Base-by-base conservation (phyloP, 140 eudicot genomes). In the Anethum foeniculum region DNA sequence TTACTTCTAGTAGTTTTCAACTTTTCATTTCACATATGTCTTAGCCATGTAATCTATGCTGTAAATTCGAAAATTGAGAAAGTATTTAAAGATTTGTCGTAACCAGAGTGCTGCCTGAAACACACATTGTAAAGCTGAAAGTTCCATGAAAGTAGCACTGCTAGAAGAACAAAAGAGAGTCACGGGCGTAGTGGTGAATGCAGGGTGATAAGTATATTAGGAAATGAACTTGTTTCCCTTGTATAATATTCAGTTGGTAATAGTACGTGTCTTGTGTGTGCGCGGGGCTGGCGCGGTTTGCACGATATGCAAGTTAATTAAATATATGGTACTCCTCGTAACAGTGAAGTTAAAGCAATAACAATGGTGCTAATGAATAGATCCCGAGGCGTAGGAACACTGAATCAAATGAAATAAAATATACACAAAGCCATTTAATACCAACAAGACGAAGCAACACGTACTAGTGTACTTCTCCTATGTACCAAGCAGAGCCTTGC, bases 331-430 rank as follows among this genome's bases (percentile, higher is more conserved):
- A 60, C 4, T 60, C 34, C 16, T 60, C 3, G 16, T 11, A 60
- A 60, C 2, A 67, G 76, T 71, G 9, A 71, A 71, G 48, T 34
- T 38, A 9, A 71, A 71, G 48, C 76, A 71, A 71, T 38, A 5
- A 32, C 6, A 18, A n/a, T 58, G 15, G 67, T 58, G 32, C 15
- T n/a, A n/a, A 36, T 16, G 39, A 16, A 71, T 38, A 39, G 28
- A 34, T 71, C 76, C 48, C 76, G 76, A 71, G 47, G 7, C 27
- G 76, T 36, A 34, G 76, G 76, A 71, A 38, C 76, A 71, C 30
- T 71, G 76, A 71, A 71, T 38, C 14, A 71, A 19, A 30, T 71
- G 76, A 19, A 8, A 38, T 15, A 38, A 21, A 71, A 38, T 38
- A 39, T 19, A 71, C 76, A 71, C 76, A 71, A 71, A 32, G 48